Base-by-base conservation (phyloP, 1,139 yeast genomes). In the Hanseniaspora uvarum region DNA sequence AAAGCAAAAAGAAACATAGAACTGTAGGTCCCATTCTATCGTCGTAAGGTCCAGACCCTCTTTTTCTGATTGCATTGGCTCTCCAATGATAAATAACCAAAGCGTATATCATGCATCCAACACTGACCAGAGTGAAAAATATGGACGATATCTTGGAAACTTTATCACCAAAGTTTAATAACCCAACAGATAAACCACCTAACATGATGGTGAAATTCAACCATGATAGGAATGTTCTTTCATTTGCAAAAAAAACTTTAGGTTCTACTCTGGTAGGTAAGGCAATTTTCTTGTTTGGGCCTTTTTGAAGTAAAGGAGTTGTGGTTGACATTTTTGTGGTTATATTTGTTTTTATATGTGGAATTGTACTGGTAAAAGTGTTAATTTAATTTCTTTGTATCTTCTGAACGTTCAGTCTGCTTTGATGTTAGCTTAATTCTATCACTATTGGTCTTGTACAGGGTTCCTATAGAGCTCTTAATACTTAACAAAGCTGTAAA, bases 11-110 rank as follows among this genome's bases (percentile, higher is more conserved):
- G 73, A 89, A 76, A 71, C 98, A 92, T 63, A 92, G 78, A 87
- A 92, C 83, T n/a, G 99, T 94, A 52, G 99, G 98, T 41, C 99
- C 99, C 62, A 92, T 84, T 66, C 98, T 80, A 70, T 92, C 99
- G 66, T 92, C 99, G 68, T 92, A 92, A 31, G 98, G 98, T 50
- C 98, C 98, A 12, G 94, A 79, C 36, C 98, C 98, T 70, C 97
- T 83, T 71, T 92, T 79, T 70, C 99, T 82, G 63, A 92, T 92
- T 58, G 98, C 98, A 67, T 89, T 87, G 3, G 98, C 98, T 74
- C 99, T 86, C 98, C 98, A 94, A 70, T 92, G 99, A 69, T 94
- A 92, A 23, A 97, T 94, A 50, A 87, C 77, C 59, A 92, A 77
- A 5, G 99, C 98, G 65, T 92, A 92, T 8, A 83, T 77, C 99